Percentiles rank a stretch among this genome's conserved stretches.
These are phyloP conservation scores for Globisporangium alternatum DNA, from an alignment of 352 stramenopile genomes.

Conservation along the genomic window DNA sequence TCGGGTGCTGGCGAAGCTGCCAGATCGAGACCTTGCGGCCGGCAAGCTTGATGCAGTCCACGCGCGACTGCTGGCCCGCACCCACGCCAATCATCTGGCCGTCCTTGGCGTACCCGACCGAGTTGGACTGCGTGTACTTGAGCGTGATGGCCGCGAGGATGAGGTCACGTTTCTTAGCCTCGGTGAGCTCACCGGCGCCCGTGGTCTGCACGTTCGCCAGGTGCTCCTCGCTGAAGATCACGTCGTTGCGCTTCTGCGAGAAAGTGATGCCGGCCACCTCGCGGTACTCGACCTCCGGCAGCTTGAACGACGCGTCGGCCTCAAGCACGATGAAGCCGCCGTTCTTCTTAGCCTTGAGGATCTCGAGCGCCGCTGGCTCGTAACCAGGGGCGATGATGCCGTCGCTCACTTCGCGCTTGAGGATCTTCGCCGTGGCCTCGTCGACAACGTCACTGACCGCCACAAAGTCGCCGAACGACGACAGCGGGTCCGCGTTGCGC, in stretches of 20 bases:
- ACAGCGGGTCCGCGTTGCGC: conserved; percentile 98
- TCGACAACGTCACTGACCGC: conserved; percentile 98
- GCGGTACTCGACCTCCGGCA: conserved; percentile 95
- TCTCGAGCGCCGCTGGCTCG: conserved; percentile 96
- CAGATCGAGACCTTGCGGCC: conserved; percentile 97
- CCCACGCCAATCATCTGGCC: conserved; percentile 99
- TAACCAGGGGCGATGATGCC: conserved; percentile 99
- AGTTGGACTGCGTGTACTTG: conserved; percentile 99
- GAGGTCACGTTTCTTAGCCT: conserved; percentile 95
- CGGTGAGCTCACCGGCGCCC: conserved; percentile 76
- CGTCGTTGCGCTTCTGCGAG: conserved; percentile 97
- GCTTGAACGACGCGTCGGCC: conserved; percentile 90
- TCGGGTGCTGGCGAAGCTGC: conserved; percentile 98
- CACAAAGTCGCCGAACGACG: conserved; percentile 99
- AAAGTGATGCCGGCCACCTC: conserved; percentile 99
- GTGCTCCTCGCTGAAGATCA: conserved; percentile 93
- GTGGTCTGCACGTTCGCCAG: conserved; percentile 93
- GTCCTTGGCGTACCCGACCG: conserved; percentile 98
- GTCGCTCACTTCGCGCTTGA: conserved; percentile 99
- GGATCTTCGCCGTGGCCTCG: conserved; percentile 96
- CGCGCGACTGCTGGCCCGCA: conserved; percentile 97
- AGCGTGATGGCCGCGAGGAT: conserved; percentile 98
- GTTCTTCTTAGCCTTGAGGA: conserved; percentile 98
- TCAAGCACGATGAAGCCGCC: conserved; percentile 99
- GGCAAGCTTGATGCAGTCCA: conserved; percentile 99